phyloP scores from a whole-genome alignment of 2,329 filamentous ascomycete species.

The Chaetomium globosum region DNA sequence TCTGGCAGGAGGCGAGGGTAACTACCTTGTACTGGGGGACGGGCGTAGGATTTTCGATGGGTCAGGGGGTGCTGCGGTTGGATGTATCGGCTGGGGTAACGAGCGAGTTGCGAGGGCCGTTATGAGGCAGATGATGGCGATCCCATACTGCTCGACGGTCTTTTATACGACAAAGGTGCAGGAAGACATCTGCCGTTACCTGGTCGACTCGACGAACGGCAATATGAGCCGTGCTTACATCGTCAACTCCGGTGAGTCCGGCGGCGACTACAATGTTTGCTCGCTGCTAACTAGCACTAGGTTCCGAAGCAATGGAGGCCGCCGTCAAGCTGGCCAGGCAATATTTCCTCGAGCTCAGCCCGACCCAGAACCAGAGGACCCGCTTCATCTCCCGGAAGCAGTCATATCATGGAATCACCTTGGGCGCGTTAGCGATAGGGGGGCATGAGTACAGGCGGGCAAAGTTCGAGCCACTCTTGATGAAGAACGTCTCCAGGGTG shows the following conservation, averaged over 20 bases:
- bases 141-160: slow-evolving; percentile 49
- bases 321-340: slow-evolving; percentile 66
- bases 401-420: slow-evolving; percentile 73
- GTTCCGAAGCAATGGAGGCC: slow-evolving; percentile 67
- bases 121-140: slow-evolving; percentile 45
- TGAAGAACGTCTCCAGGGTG: slow-evolving; percentile 60
- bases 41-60: slow-evolving; percentile 50
- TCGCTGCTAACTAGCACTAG: slow-evolving; percentile 41
- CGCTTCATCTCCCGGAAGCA: slow-evolving; percentile 68
- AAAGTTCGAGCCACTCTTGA: slow-evolving; percentile 64
- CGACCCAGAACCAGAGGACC: slow-evolving; percentile 57
- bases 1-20: slow-evolving; percentile 44
- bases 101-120: slow-evolving; percentile 47
- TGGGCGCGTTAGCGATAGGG: slow-evolving; percentile 67
- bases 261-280: slow-evolving; percentile 39
- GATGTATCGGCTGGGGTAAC: slow-evolving; percentile 52
- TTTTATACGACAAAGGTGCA: slow-evolving; percentile 48
- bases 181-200: slow-evolving; percentile 45
- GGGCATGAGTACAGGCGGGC: slow-evolving; percentile 63
- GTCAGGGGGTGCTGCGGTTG: slow-evolving; percentile 51
- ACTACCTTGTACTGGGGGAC: slow-evolving; percentile 46
- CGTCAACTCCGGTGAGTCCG: slow-evolving; percentile 43
- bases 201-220: slow-evolving; percentile 45
- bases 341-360: slow-evolving; percentile 61
- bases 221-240: slow-evolving; percentile 46